phyloP scores from a whole-genome alignment of 768 basidiomycete genomes.

The Pulveroboletus sp. region DNA sequence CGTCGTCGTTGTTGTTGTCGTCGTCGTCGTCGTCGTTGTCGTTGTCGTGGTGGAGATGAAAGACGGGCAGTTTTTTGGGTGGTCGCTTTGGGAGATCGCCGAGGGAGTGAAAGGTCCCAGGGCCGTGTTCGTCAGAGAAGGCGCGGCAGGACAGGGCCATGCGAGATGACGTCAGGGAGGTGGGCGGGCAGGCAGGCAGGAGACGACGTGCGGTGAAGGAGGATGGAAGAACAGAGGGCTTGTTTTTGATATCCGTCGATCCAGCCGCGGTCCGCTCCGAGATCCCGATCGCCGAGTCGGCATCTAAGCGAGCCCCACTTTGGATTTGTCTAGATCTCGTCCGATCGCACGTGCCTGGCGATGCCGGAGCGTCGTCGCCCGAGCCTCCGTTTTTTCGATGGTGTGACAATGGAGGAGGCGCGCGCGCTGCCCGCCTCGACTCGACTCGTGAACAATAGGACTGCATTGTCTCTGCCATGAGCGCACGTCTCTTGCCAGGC shows the following conservation, averaged over 20 bases:
- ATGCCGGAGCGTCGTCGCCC: no score
- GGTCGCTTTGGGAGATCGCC: conserved; percentile 41
- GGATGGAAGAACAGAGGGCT: no score
- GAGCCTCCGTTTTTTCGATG: no score
- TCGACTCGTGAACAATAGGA: no score
- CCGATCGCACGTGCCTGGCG: no score
- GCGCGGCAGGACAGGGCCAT: conserved; percentile 21
- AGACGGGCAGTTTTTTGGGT: conserved; percentile 14
- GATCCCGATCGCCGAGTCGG: conserved; percentile 23
- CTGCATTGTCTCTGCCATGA: no score
- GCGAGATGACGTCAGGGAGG: conserved; percentile 4
- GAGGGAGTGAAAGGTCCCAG: conserved; percentile 48
- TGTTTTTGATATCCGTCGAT: neutral
- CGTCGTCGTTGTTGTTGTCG: no score
- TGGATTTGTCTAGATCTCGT: conserved; percentile 1
- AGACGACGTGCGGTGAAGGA: neutral
- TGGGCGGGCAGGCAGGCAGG: no score
- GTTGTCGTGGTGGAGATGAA: conserved; percentile 22
- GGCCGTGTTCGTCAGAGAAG: conserved; percentile 39
- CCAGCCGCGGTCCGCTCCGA: conserved; percentile 3
- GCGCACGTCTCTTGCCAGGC: no score
- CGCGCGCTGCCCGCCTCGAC: no score
- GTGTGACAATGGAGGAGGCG: no score
- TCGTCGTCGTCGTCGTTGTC: no score
- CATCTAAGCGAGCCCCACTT: conserved; percentile 4